phyloP scores from a whole-genome alignment of 2,329 filamentous ascomycete genomes.

The Fusarium foetens region DNA sequence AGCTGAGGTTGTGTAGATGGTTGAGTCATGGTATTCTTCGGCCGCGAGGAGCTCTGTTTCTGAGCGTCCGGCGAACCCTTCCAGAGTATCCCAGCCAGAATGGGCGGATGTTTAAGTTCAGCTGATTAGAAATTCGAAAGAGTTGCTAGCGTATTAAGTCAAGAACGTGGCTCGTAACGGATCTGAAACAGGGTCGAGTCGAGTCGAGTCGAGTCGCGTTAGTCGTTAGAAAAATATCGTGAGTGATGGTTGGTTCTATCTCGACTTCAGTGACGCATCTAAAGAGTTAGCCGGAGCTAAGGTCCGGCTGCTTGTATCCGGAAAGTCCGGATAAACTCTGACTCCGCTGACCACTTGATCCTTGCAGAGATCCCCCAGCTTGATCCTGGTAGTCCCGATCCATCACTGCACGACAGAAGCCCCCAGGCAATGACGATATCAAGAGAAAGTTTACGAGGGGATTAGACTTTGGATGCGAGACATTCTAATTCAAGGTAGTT shows the following conservation, averaged over 20 bases:
- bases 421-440: constrained; percentile 1
- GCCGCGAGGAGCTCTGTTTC: constrained; percentile 43
- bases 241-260: not conserved
- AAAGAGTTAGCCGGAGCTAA: constrained; percentile 18
- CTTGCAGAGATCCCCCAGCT: constrained; percentile 38
- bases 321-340: constrained; percentile 33
- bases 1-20: constrained; percentile 62
- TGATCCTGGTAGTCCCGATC: constrained; percentile 36
- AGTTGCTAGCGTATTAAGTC: constrained; percentile 7
- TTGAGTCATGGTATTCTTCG: constrained; percentile 58
- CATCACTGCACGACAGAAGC: constrained; percentile 26
- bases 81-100: constrained; percentile 63
- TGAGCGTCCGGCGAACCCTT: constrained; percentile 55
- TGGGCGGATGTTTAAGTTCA: constrained; percentile 43
- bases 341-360: constrained; percentile 26
- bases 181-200: constrained; percentile 21
- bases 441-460: not conserved
- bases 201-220: constrained; percentile 11
- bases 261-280: constrained; percentile 41
- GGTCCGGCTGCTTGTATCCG: constrained; percentile 9
- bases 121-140: not conserved
- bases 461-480: not conserved
- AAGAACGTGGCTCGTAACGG: constrained; percentile 16
- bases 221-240: not conserved
- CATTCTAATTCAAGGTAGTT: not conserved